These are phyloP conservation scores for Lycium ferocissimum DNA, from an alignment of 257 asterid species.

Conservation along the genomic window DNA sequence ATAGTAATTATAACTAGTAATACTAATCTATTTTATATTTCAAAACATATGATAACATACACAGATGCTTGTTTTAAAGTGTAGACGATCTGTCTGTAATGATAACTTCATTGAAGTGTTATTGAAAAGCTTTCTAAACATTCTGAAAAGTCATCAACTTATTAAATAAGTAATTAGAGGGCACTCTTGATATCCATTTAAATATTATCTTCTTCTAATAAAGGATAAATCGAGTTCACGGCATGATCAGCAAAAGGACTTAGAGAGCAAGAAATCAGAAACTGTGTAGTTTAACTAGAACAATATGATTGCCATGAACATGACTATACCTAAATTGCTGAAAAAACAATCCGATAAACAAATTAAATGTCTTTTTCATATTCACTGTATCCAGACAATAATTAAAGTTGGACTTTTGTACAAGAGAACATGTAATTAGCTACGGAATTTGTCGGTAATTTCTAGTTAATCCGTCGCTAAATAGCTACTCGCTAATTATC, in stretches of 20 bases:
- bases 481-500: too few relatives aligned
- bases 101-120: slow-evolving; percentile 20
- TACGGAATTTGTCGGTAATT: too few relatives aligned
- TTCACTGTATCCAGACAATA: not conserved
- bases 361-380: not conserved
- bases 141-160: not conserved
- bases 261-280: slow-evolving; percentile 21
- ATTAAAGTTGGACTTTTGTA: not conserved
- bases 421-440: too few relatives aligned
- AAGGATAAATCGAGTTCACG: slow-evolving; percentile 5
- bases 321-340: not conserved
- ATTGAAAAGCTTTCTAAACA: slow-evolving; percentile 1
- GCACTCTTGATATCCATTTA: not conserved
- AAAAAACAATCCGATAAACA: not conserved
- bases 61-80: not conserved
- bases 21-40: slow-evolving; percentile 22
- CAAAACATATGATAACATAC: not conserved
- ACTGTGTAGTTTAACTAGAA: slow-evolving; percentile 1
- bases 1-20: not conserved
- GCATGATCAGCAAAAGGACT: slow-evolving; percentile 28
- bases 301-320: slow-evolving; percentile 2
- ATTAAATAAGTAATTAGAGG: not conserved
- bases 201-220: slow-evolving; percentile 15
- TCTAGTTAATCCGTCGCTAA: too few relatives aligned
- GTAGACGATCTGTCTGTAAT: slow-evolving; percentile 6